Evolutionary conservation across 805 yeast species (phyloP).

Genomic region (Kluyveromyces wickerhamii): DNA sequence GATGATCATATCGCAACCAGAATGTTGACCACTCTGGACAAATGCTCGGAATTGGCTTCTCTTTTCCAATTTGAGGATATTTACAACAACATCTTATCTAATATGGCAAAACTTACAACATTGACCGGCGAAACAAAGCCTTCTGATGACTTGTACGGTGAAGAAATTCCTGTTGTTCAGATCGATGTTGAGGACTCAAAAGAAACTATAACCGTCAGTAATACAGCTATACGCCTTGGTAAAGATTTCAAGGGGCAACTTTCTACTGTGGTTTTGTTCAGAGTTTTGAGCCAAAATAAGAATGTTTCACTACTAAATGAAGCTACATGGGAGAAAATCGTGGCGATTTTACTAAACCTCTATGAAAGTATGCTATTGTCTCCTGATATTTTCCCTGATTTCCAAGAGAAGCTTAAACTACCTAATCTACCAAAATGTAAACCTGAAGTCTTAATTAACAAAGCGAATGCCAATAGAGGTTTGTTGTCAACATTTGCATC

Average conservation of each 20-base stretch:
- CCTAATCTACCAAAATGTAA: slow-evolving; percentile 50
- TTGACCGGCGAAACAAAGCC: slow-evolving; percentile 35
- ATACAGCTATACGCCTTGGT: slow-evolving; percentile 76
- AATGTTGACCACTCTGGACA: slow-evolving; percentile 82
- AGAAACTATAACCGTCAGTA: slow-evolving; percentile 63
- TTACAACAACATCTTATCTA: slow-evolving; percentile 59
- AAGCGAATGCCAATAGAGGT: slow-evolving; percentile 63
- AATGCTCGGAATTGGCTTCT: slow-evolving; percentile 69
- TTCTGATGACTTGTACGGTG: slow-evolving; percentile 14
- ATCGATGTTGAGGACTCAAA: slow-evolving; percentile 45
- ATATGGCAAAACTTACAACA: slow-evolving; percentile 61
- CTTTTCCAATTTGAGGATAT: slow-evolving; percentile 48
- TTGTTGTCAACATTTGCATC: slow-evolving; percentile 88
- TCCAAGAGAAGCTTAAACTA: slow-evolving; percentile 50
- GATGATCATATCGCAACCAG: slow-evolving; percentile 86
- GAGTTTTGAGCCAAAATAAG: slow-evolving; percentile 56
- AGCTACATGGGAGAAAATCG: slow-evolving; percentile 51
- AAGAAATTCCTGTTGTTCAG: slow-evolving; percentile 34
- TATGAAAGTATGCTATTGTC: slow-evolving; percentile 65
- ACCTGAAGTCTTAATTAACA: slow-evolving; percentile 59
- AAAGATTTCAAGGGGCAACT: slow-evolving; percentile 87
- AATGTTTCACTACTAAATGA: slow-evolving; percentile 33
- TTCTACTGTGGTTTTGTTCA: slow-evolving; percentile 76
- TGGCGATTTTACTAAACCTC: slow-evolving; percentile 53
- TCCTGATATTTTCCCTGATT: slow-evolving; percentile 56